Base-by-base conservation (phyloP, 352 stramenopile species). In the Pythium dissotocum region DNA sequence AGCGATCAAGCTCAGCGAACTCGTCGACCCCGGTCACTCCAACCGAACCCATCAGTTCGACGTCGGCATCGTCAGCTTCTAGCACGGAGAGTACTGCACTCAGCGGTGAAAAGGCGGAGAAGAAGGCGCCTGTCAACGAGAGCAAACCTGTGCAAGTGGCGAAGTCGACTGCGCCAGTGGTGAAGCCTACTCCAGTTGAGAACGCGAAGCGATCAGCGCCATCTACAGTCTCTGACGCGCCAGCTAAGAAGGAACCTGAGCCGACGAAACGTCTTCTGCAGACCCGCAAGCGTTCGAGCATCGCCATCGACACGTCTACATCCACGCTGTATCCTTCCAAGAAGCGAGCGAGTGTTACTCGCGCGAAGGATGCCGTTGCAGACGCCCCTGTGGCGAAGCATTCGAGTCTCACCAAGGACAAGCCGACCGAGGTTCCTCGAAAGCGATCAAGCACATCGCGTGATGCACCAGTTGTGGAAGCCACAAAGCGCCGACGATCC, bases 301-400 rank as follows among this genome's bases (percentile, higher is more conserved):
- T 68, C n/a, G 62, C 63, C 0, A n/a, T 70, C 24, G 68, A 74
- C 33, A 70, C 48, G 32, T 66, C 59, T 52, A 49, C 40, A 8
- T 69, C 52, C 4, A 70, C 61, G 9, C 51, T 70, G 4, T 71
- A 75, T 44, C 69, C 69, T 0, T 71, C 69, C 16, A 75, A 69
- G 32, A 67, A 69, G 57, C 69, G 69, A 5, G 21, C 28, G 6
- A 74, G 61, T 40, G 3, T 63, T n/a, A 9, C 52, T 38, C 61
- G 62, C 35, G 44, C 21, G 18, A 67, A 63, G 57, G 61, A 73
- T 9, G 18, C 4, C 10, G 28, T 18, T 13, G 13, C n/a, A 2
- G 55, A 49, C 4, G 42, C 61, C 5, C 38, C 65, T 2, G 46
- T 32, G 1, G 33, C 30, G 16, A 73, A 73, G 51, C 67, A 56